phyloP scores from a whole-genome alignment of 2,329 filamentous ascomycete species.

The Trichoderma sp. region DNA sequence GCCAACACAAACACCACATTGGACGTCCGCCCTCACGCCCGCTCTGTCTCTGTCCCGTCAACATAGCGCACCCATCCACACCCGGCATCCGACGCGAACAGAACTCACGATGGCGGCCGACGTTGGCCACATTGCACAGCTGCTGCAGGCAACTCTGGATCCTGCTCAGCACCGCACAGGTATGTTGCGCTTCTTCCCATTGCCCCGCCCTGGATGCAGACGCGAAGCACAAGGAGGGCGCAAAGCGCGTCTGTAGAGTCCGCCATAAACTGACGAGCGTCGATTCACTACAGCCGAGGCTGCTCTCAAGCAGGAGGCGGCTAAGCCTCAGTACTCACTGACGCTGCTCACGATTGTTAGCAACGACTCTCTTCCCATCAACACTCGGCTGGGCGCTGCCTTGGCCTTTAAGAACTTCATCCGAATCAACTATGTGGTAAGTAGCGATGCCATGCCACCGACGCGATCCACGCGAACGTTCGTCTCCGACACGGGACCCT shows the following conservation, averaged over 20 bases:
- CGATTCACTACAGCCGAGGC: constrained; percentile 67
- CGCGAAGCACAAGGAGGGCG: neutral
- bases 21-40: constrained; percentile 1
- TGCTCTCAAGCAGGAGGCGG: constrained; percentile 75
- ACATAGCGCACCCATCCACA: neutral
- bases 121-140: constrained; percentile 68
- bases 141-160: constrained; percentile 89
- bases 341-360: constrained; percentile 88
- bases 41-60: neutral
- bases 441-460: constrained; percentile 42
- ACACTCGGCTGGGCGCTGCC: constrained; percentile 82
- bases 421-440: constrained; percentile 83
- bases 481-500: neutral
- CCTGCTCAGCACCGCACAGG: constrained; percentile 87
- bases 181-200: constrained; percentile 44
- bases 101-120: constrained; percentile 56
- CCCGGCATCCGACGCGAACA: constrained; percentile 7
- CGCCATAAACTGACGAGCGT: constrained; percentile 41
- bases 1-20: constrained; percentile 26
- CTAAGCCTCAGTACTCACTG: constrained; percentile 84
- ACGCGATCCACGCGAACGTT: neutral
- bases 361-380: constrained; percentile 68
- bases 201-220: constrained; percentile 13
- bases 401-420: constrained; percentile 99
- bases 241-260: constrained; percentile 19